phyloP scores from a whole-genome alignment of 495 filamentous ascomycete species.

The Annulohypoxylon bovei region DNA sequence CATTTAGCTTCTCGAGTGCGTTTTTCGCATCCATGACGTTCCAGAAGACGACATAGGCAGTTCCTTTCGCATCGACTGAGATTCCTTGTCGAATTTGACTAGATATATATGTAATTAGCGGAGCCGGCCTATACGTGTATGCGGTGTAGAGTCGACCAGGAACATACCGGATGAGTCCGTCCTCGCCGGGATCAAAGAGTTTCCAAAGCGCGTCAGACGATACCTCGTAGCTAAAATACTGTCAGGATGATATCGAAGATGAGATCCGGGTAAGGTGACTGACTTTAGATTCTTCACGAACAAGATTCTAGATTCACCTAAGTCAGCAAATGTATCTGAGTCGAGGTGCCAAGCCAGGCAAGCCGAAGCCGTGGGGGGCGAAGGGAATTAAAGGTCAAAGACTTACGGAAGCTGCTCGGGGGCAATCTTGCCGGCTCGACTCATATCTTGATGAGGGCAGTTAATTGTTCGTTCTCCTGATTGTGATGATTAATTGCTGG shows the following conservation, averaged over 20 bases:
- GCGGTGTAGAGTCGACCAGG: not conserved
- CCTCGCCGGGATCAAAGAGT: constrained; percentile 50
- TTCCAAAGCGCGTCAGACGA: constrained; percentile 49
- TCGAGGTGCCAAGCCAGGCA: not conserved
- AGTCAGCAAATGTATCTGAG: constrained; percentile 31
- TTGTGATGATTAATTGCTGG: constrained; percentile 31
- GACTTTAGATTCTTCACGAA: constrained; percentile 50
- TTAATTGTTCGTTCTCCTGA: constrained; percentile 20
- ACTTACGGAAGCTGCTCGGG: constrained; percentile 90
- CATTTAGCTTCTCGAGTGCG: constrained; percentile 99
- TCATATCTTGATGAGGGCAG: constrained; percentile 65
- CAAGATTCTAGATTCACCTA: constrained; percentile 41
- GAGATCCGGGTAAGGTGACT: constrained; percentile 10
- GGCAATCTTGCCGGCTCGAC: constrained; percentile 82
- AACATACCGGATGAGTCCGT: constrained; percentile 47
- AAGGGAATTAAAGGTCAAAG: constrained; percentile 10
- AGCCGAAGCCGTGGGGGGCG: not conserved
- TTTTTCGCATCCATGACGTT: constrained; percentile 99
- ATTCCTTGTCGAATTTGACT: constrained; percentile 99
- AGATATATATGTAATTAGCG: constrained; percentile 45
- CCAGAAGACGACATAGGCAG: constrained; percentile 98
- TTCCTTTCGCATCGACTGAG: constrained; percentile 96
- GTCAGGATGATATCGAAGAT: constrained; percentile 15
- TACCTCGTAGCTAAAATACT: constrained; percentile 44
- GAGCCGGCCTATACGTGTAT: not conserved